Evolutionary conservation across 495 filamentous ascomycete genomes (phyloP), one percentile per base, ranked within the genome.

Genomic region (Aspergillus conjunctus): DNA sequence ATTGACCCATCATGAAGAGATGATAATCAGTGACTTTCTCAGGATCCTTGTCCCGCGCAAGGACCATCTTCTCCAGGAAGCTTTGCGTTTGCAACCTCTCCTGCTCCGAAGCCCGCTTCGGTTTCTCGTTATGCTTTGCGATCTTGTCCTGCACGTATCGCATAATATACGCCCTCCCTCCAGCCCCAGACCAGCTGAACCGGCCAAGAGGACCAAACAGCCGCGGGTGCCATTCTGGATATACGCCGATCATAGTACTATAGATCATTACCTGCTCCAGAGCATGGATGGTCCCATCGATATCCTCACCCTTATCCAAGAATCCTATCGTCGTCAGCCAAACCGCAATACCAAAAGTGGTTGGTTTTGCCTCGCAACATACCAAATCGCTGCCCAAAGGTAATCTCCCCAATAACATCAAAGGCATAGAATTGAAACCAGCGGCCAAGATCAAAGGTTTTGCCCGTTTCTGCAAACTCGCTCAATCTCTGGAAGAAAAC

Each of bases 321-420:
- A 87, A 87, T 0, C 86, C 84, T 73, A 61, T 49, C 6, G 34
- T n/a, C 21, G 52, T 59, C 11, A 64, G 44, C 9, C 20, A 48
- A 3, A 18, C n/a, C n/a, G 21, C 44, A 21, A 20, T 21, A 1
- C 26, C 26, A 5, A 26, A 5, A 26, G 26, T 26, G 26, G 26
- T 26, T 26, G 2, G 26, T 2, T 26, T 26, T 26, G 26, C 4
- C 10, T 21, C 58, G 51, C 10, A 7, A 58, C 53, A 51, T 54
- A 74, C 74, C 75, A 65, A 88, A 85, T 10, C 83, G 75, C 61
- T 87, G 82, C 53, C 80, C 80, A 62, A 86, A 89, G 3, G 85
- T 87, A 63, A 90, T 86, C 62, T 87, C 80, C 34, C 85, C 85
- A 60, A 89, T 88, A 2, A 87, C 83, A 58, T 86, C 85, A 61